These are phyloP conservation scores for Oidium heveae DNA, from an alignment of 2,329 filamentous ascomycete genomes.

Conservation along the genomic window DNA sequence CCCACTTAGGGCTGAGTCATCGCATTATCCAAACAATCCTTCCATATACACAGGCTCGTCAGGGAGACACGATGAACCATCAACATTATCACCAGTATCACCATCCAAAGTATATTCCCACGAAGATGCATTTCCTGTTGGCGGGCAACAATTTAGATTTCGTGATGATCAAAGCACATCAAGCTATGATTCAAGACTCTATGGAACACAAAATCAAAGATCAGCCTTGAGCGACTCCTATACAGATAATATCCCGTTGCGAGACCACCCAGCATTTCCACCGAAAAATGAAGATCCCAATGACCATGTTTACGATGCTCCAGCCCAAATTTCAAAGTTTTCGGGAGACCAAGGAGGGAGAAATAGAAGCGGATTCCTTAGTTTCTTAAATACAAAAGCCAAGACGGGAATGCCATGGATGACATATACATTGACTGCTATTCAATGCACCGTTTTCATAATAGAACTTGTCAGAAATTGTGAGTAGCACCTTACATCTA, in stretches of 20 bases:
- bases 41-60: no score
- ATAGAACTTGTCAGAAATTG: conserved; percentile 67
- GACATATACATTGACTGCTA: conserved; percentile 51
- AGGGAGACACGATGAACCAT: no score
- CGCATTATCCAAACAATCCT: no score
- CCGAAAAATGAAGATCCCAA: conserved; percentile 15
- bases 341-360: conserved; percentile 12
- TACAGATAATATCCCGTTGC: conserved; percentile 31
- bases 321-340: conserved; percentile 11
- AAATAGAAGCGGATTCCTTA: conserved; percentile 8
- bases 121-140: neutral
- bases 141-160: neutral
- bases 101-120: no score
- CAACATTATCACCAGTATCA: no score
- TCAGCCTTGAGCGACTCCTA: conserved; percentile 13
- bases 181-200: conserved; percentile 32
- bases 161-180: conserved; percentile 14
- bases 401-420: conserved; percentile 34
- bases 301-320: conserved; percentile 37
- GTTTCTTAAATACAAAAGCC: conserved; percentile 16
- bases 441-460: conserved; percentile 70
- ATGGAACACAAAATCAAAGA: conserved; percentile 20
- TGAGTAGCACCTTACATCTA: conserved; percentile 19
- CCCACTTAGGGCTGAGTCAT: no score
- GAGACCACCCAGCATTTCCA: conserved; percentile 20